Evolutionary conservation across 2,329 filamentous ascomycete species (phyloP), one percentile per base, ranked within the genome.

Genomic region (Penicillium carneum): DNA sequence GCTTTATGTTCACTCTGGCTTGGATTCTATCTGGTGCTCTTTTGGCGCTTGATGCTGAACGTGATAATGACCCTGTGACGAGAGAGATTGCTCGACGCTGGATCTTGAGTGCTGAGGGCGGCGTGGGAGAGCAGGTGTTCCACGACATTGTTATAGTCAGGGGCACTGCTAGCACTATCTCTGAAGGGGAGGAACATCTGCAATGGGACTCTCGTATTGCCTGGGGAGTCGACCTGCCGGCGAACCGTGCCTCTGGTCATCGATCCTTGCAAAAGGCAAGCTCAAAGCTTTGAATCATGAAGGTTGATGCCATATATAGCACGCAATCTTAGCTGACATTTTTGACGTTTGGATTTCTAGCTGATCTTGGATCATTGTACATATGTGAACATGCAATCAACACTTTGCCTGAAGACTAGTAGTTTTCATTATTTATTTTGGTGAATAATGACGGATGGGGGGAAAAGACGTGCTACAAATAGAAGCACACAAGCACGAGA

Each of bases 21-120:
- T 76, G 73, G 64, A 66, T 81, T 9, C 63, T 80, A 0, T 71
- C 72, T 14, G 73, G 71, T 16, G 62, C 69, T 0, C 70, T 80
- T 8, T 63, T 82, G 16, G 71, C 77, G 3, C 70, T 75, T 33
- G 80, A 82, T 65, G 76, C 79, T 4, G 69, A 71, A 33, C 70
- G 72, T 10, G 76, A 78, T 52, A 65, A 68, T 1, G 71, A 78
- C 61, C 52, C 63, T 14, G 63, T 77, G 12, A 75, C 71, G 0
- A 62, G 48, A 18, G 77, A 77, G 49, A 73, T 80, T 42, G 77
- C 78, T 1, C 69, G 66, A 20, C 72, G 78, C 16, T 82, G 79
- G 77, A 58, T 76, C 7, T 45, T 76, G 7, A 52, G 62, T 11
- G 70, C 58, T 1, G 74, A 75, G 57, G 71, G 74, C 20, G 72